Percentiles rank a stretch among this genome's conserved stretches.
These are phyloP conservation scores for Lagenaria siceraria DNA, from an alignment of 306 rosid species.

Conservation along the genomic window DNA sequence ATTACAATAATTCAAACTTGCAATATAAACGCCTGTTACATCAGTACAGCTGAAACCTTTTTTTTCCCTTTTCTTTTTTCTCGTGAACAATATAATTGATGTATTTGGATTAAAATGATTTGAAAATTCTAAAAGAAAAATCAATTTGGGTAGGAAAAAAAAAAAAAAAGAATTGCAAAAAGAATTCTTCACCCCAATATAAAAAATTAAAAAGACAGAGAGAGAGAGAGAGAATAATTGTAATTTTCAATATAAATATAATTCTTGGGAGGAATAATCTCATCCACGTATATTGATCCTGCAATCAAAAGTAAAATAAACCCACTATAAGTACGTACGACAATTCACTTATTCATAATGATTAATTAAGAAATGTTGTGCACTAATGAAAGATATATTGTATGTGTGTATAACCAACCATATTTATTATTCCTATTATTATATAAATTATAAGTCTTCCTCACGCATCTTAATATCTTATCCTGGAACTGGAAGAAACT, in stretches of 20 bases:
- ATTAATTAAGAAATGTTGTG: too few species aligned
- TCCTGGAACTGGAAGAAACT: too few species aligned
- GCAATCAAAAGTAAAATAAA: neutral
- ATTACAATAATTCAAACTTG: neutral
- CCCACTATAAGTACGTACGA: neutral
- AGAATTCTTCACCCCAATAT: neutral
- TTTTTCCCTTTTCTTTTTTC: neutral
- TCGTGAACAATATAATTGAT: neutral
- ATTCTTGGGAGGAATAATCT: neutral
- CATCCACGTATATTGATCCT: conserved; percentile 8
- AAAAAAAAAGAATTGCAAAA: neutral
- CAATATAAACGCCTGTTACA: neutral
- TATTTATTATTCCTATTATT: too few species aligned
- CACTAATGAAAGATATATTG: too few species aligned
- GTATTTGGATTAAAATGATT: neutral
- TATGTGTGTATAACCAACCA: too few species aligned
- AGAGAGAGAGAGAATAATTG: neutral
- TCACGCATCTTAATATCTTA: too few species aligned
- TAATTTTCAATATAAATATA: neutral
- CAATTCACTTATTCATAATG: too few species aligned
- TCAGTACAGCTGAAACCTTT: neutral
- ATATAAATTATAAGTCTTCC: too few species aligned
- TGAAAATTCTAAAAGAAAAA: neutral
- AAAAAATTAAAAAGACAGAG: neutral
- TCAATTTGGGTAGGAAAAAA: neutral